Evolutionary conservation across 371 early-diverging fungal genomes (phyloP).

Genomic region (Thermomucor indicae-seudaticae): DNA sequence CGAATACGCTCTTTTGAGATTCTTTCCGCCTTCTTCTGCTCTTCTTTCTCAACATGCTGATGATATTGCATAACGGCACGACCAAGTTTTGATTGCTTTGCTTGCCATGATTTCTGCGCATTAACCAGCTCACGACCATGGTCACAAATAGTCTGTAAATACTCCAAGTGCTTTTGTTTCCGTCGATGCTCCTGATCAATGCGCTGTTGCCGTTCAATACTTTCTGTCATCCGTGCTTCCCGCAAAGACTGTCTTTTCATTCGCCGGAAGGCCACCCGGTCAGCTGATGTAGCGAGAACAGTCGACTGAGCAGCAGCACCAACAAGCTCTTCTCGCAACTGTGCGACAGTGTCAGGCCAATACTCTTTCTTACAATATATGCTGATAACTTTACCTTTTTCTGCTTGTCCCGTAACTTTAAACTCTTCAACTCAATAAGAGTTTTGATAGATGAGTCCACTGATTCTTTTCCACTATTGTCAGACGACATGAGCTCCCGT

Average conservation of each 20-base stretch:
- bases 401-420: slow-evolving; percentile 71
- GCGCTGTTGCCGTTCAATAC: slow-evolving; percentile 85
- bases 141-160: slow-evolving; percentile 65
- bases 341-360: too few species aligned
- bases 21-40: slow-evolving; percentile 78
- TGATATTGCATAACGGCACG: slow-evolving; percentile 78
- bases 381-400: slow-evolving; percentile 30
- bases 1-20: slow-evolving; percentile 89
- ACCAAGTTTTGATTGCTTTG: slow-evolving; percentile 68
- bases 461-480: not conserved
- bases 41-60: slow-evolving; percentile 81
- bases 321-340: slow-evolving; percentile 74
- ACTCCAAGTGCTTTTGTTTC: slow-evolving; percentile 78
- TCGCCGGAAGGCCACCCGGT: slow-evolving; percentile 75
- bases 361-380: too few species aligned
- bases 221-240: slow-evolving; percentile 90
- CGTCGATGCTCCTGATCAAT: slow-evolving; percentile 84
- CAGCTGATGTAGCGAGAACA: slow-evolving; percentile 75
- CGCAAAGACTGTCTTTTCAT: slow-evolving; percentile 87
- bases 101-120: slow-evolving; percentile 60
- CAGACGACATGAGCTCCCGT: not conserved
- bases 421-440: slow-evolving; percentile 76
- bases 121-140: slow-evolving; percentile 78
- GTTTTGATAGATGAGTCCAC: slow-evolving; percentile 36
- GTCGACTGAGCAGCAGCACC: slow-evolving; percentile 39